These are phyloP conservation scores for Lecanicillium sp. DNA, from an alignment of 2,329 filamentous ascomycete genomes.

Conservation along the genomic window DNA sequence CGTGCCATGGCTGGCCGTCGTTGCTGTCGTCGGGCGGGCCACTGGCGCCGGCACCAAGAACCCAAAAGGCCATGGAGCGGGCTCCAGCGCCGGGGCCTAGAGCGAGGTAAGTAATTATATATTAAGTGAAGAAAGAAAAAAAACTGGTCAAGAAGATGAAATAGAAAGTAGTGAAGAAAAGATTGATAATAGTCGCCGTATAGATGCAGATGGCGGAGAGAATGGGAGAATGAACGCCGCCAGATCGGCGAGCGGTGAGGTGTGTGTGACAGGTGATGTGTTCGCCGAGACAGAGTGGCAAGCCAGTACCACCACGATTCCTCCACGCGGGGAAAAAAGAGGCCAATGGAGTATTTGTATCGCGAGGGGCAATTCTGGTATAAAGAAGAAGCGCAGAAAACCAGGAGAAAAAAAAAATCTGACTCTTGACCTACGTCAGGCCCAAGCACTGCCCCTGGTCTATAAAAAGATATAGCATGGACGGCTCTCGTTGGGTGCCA, in stretches of 20 bases:
- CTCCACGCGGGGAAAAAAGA: not conserved
- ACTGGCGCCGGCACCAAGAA: constrained; percentile 27
- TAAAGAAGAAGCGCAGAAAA: too few relatives aligned
- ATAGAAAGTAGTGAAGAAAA: not conserved
- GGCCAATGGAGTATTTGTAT: not conserved
- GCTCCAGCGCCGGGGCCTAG: constrained; percentile 22
- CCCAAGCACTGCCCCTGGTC: constrained; percentile 9
- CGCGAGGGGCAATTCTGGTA: too few relatives aligned
- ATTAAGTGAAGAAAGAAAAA: not conserved
- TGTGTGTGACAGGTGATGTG: constrained; percentile 5
- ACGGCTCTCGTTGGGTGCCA: constrained; percentile 4
- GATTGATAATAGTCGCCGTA: not conserved
- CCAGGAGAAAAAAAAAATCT: not conserved
- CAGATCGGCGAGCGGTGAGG: constrained; percentile 9
- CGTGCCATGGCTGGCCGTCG: constrained; percentile 23
- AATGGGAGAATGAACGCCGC: constrained; percentile 1
- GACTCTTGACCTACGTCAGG: not conserved
- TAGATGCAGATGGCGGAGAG: not conserved
- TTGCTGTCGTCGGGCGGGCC: constrained; percentile 1
- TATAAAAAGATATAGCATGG: not conserved
- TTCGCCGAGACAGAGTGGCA: not conserved
- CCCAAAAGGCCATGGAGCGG: constrained; percentile 37
- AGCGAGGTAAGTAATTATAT: not conserved
- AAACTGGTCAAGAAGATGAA: constrained; percentile 5
- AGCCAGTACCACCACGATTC: constrained; percentile 3